These are phyloP conservation scores for Albizia julibrissin DNA, from an alignment of 306 rosid species.

Conservation along the genomic window DNA sequence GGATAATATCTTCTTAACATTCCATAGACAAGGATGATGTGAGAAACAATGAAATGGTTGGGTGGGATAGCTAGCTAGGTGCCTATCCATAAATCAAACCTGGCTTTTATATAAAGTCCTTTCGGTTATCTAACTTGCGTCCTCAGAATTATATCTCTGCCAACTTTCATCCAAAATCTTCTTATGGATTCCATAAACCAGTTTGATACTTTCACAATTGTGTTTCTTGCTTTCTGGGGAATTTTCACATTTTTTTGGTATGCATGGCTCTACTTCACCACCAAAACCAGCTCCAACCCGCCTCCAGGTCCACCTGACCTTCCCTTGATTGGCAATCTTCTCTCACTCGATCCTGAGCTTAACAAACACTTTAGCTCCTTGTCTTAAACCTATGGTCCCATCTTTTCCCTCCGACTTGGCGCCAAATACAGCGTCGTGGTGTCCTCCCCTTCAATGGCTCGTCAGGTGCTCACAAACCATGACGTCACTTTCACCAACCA, in stretches of 20 bases:
- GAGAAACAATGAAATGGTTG: too few species aligned
- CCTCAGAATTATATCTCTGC: neutral
- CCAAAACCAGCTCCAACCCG: neutral
- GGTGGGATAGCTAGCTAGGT: too few species aligned
- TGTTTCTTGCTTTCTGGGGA: slow-evolving; percentile 17
- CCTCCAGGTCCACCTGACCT: slow-evolving; percentile 76
- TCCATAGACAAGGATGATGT: neutral
- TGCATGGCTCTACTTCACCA: slow-evolving; percentile 26
- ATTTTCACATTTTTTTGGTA: neutral
- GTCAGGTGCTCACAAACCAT: too few species aligned
- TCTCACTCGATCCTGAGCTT: slow-evolving; percentile 35
- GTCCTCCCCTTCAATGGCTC: slow-evolving; percentile 53
- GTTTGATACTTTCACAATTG: neutral
- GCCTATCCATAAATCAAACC: too few species aligned
- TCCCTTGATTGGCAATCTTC: slow-evolving; percentile 68
- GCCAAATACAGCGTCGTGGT: slow-evolving; percentile 49
- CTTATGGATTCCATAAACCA: neutral
- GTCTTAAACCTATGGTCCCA: slow-evolving; percentile 58
- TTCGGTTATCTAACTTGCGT: neutral
- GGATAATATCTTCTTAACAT: too few species aligned
- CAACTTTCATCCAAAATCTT: neutral
- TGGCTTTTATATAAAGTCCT: neutral
- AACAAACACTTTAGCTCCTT: slow-evolving; percentile 46
- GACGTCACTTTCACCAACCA: too few species aligned
- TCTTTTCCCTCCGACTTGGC: slow-evolving; percentile 65